A percentile compares a stretch with the other conserved stretches of the same genome.
Conservation (phyloP, 1,139 yeast species). For the Lodderomyces margitis region DNA sequence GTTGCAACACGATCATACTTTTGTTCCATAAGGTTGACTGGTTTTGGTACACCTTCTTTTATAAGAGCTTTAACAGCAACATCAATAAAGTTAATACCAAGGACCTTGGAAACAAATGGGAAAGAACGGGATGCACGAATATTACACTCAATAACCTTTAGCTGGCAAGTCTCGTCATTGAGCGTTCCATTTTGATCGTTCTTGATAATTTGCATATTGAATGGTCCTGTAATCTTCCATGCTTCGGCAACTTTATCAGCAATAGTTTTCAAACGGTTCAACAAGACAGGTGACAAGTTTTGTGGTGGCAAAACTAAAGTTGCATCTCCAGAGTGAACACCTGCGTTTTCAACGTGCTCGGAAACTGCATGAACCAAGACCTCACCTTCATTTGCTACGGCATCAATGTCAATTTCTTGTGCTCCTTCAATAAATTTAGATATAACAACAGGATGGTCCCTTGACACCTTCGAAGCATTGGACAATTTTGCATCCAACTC, state of each 20-base stretch:
- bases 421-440: constrained; percentile 95
- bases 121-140: constrained; percentile 97
- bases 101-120: constrained; percentile 97
- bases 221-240: constrained; percentile 96
- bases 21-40: constrained; percentile 65
- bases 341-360: constrained; percentile 98
- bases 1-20: constrained; percentile 73
- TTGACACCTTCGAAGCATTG: constrained; percentile 88
- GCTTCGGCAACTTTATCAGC: constrained; percentile 93
- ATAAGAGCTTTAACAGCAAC: constrained; percentile 87
- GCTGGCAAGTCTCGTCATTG: constrained; percentile 52
- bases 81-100: constrained; percentile 91
- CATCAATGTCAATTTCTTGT: constrained; percentile 95
- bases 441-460: constrained; percentile 95
- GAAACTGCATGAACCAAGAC: constrained; percentile 93
- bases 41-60: constrained; percentile 67
- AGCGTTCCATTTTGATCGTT: constrained; percentile 34
- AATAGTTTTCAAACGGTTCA: constrained; percentile 68
- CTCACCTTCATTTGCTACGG: constrained; percentile 85
- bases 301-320: constrained; percentile 93
- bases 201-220: constrained; percentile 86
- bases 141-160: constrained; percentile 96
- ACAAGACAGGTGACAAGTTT: constrained; percentile 54
- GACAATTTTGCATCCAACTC: constrained; percentile 81
- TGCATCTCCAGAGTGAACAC: constrained; percentile 99